phyloP scores from a whole-genome alignment of 768 basidiomycete genomes.

The Tulasnella sp. region DNA sequence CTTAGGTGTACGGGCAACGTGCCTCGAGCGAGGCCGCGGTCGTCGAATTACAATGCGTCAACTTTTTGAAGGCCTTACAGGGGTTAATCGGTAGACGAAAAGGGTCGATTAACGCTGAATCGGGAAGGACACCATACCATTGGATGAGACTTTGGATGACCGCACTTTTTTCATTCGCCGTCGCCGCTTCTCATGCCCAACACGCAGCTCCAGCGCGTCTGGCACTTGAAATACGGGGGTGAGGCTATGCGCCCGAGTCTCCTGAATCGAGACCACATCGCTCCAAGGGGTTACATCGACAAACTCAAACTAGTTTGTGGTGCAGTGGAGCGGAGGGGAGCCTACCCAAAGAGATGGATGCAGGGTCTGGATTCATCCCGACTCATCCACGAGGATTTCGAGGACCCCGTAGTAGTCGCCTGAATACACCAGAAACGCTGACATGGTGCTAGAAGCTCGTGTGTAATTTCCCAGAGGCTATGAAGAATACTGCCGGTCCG shows the following conservation, averaged over 20 bases:
- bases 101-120: background rate
- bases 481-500: background rate
- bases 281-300: background rate
- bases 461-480: background rate
- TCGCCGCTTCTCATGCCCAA: background rate
- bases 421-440: background rate
- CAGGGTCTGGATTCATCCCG: background rate
- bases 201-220: background rate
- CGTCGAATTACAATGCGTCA: background rate
- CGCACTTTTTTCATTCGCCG: background rate
- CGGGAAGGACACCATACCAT: background rate
- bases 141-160: background rate
- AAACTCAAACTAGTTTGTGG: background rate
- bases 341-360: background rate
- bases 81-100: too few relatives aligned
- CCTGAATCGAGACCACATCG: background rate
- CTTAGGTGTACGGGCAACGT: background rate
- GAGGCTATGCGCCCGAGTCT: background rate
- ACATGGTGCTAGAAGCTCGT: background rate
- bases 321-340: background rate
- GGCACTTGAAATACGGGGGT: background rate
- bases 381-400: background rate
- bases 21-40: background rate
- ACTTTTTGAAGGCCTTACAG: background rate
- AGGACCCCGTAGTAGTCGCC: background rate